These are phyloP conservation scores for Phytophthora rubi DNA, from an alignment of 352 stramenopile species.

Conservation along the genomic window DNA sequence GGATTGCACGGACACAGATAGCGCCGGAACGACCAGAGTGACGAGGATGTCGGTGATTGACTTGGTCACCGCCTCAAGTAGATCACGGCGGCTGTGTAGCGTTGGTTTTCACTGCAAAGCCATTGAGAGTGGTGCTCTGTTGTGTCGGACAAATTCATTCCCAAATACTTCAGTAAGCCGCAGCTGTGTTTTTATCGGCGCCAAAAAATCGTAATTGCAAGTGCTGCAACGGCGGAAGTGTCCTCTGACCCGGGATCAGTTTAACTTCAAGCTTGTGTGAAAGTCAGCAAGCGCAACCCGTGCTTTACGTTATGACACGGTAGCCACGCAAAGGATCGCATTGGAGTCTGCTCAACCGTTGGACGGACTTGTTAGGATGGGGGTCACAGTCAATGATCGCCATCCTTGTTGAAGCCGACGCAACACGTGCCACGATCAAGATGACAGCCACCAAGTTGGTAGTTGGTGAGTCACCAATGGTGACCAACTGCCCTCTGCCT, in stretches of 20 bases:
- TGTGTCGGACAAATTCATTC: no score
- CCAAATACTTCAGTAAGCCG: no score
- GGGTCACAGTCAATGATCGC: neutral
- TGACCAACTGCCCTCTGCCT: neutral
- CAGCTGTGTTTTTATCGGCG: neutral
- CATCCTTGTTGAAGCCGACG: conserved; percentile 21
- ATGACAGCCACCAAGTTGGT: neutral
- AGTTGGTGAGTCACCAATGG: no score
- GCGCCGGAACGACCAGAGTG: conserved; percentile 3
- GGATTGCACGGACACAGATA: neutral
- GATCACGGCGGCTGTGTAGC: neutral
- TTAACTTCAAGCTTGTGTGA: conserved; percentile 18
- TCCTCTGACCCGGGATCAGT: conserved; percentile 8
- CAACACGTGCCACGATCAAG: conserved; percentile 9
- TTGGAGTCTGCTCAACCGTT: neutral
- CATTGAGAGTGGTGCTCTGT: no score
- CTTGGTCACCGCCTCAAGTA: neutral
- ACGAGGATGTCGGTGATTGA: neutral
- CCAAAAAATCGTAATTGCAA: no score
- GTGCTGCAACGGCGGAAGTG: conserved; percentile 3
- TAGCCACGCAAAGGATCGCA: conserved; percentile 19
- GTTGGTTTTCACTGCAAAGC: no score
- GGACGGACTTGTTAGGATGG: neutral
- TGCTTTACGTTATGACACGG: conserved; percentile 28
- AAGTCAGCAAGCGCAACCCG: conserved; percentile 14